phyloP scores from a whole-genome alignment of 2,329 filamentous ascomycete genomes.

The Daldinia eschscholtzii region DNA sequence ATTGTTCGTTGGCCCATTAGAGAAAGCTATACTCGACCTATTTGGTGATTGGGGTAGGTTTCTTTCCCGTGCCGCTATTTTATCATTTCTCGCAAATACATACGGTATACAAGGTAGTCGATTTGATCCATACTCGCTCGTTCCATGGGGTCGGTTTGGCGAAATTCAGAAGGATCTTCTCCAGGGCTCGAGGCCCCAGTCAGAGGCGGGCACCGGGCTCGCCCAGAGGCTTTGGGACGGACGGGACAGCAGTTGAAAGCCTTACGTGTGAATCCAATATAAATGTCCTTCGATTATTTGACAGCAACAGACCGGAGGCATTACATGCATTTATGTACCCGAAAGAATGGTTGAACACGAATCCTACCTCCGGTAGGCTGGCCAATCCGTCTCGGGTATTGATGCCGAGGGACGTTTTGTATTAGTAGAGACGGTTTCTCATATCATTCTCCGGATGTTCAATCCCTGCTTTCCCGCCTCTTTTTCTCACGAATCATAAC shows the following conservation, averaged over 20 bases:
- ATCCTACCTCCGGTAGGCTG: constrained; percentile 3
- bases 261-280: constrained; percentile 44
- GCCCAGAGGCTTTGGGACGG: constrained; percentile 61
- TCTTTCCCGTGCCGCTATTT: not conserved
- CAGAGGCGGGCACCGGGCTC: constrained; percentile 56
- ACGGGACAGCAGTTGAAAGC: constrained; percentile 56
- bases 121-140: constrained; percentile 49
- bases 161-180: constrained; percentile 53
- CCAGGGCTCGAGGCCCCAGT: constrained; percentile 49
- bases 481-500: constrained; percentile 13
- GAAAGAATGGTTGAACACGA: constrained; percentile 1
- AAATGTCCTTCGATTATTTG: constrained; percentile 5
- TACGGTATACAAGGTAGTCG: constrained; percentile 12
- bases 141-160: constrained; percentile 61
- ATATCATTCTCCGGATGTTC: constrained; percentile 13
- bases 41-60: constrained; percentile 50
- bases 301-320: not conserved
- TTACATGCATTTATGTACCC: constrained; percentile 13
- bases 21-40: constrained; percentile 53
- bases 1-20: constrained; percentile 56
- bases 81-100: not conserved
- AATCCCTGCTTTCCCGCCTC: constrained; percentile 11
- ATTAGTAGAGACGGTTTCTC: constrained; percentile 1
- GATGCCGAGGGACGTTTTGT: not conserved
- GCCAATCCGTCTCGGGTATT: constrained; percentile 3